These are phyloP conservation scores for Colletotrichum magnum DNA, from an alignment of 2,329 filamentous ascomycete species.

Conservation along the genomic window DNA sequence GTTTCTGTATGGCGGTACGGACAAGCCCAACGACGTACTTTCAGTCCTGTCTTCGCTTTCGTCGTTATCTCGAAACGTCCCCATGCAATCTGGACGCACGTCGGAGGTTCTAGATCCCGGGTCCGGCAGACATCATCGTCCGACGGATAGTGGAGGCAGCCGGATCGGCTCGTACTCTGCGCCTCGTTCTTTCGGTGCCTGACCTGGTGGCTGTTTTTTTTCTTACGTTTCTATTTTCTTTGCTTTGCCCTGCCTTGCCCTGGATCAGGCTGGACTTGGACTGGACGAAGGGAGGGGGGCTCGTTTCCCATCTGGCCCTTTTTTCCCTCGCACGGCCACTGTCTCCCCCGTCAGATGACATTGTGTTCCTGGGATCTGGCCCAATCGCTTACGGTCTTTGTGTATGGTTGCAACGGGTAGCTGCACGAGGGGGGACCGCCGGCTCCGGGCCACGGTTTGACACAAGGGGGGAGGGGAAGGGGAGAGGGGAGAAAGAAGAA, in stretches of 20 bases:
- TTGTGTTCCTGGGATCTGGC: conserved; percentile 31
- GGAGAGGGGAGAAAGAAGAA: no score
- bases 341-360: conserved; percentile 33
- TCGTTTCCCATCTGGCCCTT: not conserved
- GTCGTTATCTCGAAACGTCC: conserved; percentile 16
- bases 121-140: not conserved
- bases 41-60: not conserved
- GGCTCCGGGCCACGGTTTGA: conserved; percentile 31
- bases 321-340: not conserved
- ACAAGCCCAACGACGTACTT: conserved; percentile 6
- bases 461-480: not conserved
- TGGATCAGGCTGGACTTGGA: not conserved
- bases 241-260: no score
- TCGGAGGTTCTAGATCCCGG: conserved; percentile 10
- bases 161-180: conserved; percentile 35
- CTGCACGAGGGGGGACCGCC: conserved; percentile 18
- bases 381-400: conserved; percentile 32
- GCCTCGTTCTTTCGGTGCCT: conserved; percentile 25
- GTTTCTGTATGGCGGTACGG: not conserved
- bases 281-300: not conserved
- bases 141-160: conserved; percentile 23
- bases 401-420: conserved; percentile 25
- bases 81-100: not conserved
- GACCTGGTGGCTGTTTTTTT: conserved; percentile 12
- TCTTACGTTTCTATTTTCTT: not conserved